phyloP scores from a whole-genome alignment of 352 stramenopile genomes.

The Phytophthora pisi region DNA sequence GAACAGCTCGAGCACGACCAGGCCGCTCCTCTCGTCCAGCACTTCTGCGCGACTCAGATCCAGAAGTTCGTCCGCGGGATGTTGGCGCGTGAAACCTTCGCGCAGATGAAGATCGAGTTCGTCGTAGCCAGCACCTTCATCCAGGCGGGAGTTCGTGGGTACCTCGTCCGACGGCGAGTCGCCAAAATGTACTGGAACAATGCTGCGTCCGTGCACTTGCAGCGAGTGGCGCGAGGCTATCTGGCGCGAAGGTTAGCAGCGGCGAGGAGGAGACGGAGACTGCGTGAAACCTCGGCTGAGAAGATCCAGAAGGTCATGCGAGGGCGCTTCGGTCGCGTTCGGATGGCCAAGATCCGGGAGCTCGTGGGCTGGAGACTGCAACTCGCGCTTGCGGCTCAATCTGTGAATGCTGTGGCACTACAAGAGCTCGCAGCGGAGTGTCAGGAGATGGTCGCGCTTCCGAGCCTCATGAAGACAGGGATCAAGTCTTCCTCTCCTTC shows the following conservation, averaged over 20 bases:
- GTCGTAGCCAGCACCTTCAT: constrained; percentile 81
- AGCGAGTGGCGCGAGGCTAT: constrained; percentile 60
- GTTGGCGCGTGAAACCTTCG: constrained; percentile 62
- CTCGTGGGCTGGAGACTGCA: constrained; percentile 44
- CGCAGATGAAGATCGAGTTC: constrained; percentile 66
- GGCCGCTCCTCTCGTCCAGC: constrained; percentile 47
- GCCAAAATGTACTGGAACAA: constrained; percentile 72
- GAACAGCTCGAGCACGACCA: constrained; percentile 23
- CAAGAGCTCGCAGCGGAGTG: constrained; percentile 68
- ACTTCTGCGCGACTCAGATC: constrained; percentile 80
- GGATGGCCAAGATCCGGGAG: constrained; percentile 60
- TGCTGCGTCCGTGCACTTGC: constrained; percentile 60
- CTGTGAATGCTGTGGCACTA: constrained; percentile 32
- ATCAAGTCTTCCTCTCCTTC: constrained; percentile 2
- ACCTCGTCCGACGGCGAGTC: constrained; percentile 64
- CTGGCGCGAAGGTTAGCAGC: constrained; percentile 47
- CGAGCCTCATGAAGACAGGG: constrained; percentile 21
- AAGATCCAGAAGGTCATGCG: constrained; percentile 62
- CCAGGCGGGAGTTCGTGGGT: constrained; percentile 69
- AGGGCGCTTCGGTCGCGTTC: constrained; percentile 58
- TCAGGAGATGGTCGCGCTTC: constrained; percentile 53
- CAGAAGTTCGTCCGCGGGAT: constrained; percentile 79
- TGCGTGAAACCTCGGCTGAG: constrained; percentile 26
- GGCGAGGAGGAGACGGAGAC: constrained; percentile 24
- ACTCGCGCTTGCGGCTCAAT: constrained; percentile 29